Evolutionary conservation across 2,329 filamentous ascomycete species (phyloP).

Genomic region (Dothiorella sarmentorum): DNA sequence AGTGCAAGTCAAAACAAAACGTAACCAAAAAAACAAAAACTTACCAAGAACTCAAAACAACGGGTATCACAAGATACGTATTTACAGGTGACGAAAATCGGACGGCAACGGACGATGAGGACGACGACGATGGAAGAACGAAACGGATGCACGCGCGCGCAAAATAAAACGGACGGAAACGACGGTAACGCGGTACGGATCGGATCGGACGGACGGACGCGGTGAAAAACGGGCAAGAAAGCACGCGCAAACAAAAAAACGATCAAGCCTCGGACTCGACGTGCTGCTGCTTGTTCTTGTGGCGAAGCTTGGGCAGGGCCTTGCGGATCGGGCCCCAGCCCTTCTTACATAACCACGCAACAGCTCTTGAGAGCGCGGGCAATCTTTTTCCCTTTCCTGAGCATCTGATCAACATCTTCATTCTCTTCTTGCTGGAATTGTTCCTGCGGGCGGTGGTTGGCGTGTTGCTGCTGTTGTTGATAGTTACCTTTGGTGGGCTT

Average conservation of each 20-base stretch:
- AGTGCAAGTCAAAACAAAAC: not conserved
- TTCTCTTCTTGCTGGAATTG: conserved; percentile 48
- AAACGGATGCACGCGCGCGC: not conserved
- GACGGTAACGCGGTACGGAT: too few species aligned
- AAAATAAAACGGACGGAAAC: not conserved
- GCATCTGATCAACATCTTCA: conserved; percentile 57
- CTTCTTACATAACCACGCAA: conserved; percentile 67
- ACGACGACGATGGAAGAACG: not conserved
- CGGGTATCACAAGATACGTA: conserved; percentile 13
- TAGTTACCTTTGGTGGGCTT: conserved; percentile 46
- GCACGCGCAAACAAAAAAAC: not conserved
- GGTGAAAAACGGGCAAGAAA: too few species aligned
- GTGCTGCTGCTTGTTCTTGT: not conserved
- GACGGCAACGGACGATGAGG: not conserved
- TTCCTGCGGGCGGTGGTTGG: conserved; percentile 41
- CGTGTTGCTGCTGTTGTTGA: conserved; percentile 31
- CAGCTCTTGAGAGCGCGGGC: conserved; percentile 64
- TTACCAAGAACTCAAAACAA: conserved; percentile 9
- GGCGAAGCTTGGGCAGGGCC: not conserved
- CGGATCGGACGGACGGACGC: too few species aligned
- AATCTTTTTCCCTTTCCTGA: conserved; percentile 59
- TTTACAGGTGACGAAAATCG: not conserved
- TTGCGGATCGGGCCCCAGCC: not conserved
- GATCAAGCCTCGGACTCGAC: not conserved
- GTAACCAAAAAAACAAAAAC: not conserved